Percentiles rank a stretch among this genome's conserved stretches.
Conservation (phyloP, 768 basidiomycete genomes). For the Xerocomellus amylosporus region DNA sequence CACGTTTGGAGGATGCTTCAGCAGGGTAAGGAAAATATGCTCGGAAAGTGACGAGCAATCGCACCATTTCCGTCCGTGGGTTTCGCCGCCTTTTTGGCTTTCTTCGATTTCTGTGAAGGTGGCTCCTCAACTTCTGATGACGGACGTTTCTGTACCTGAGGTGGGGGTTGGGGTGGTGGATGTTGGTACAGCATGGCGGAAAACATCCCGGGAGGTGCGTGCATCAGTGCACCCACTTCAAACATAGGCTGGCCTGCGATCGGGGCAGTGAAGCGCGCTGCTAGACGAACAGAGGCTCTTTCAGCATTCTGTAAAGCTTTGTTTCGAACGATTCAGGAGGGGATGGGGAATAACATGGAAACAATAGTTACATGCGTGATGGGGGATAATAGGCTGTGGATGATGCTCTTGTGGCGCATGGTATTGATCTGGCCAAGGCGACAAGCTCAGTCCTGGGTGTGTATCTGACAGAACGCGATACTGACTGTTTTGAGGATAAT, state of each 20-base stretch:
- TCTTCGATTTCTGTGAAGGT: slow-evolving; percentile 46
- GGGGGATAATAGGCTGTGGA: slow-evolving; percentile 27
- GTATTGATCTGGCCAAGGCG: slow-evolving; percentile 29
- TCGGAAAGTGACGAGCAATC: slow-evolving; percentile 8
- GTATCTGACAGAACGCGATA: slow-evolving; percentile 21
- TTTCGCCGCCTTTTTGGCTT: slow-evolving; percentile 41
- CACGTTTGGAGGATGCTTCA: slow-evolving; percentile 53
- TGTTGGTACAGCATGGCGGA: slow-evolving; percentile 30
- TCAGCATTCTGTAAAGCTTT: slow-evolving; percentile 53
- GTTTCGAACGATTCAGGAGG: slow-evolving; percentile 20
- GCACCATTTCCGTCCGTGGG: slow-evolving; percentile 34
- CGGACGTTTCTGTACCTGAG: slow-evolving; percentile 36
- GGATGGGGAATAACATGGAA: slow-evolving; percentile 17
- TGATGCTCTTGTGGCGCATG: slow-evolving; percentile 36
- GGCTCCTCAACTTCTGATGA: slow-evolving; percentile 40
- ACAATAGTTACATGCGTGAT: slow-evolving; percentile 34
- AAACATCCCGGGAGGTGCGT: slow-evolving; percentile 26
- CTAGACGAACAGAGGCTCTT: slow-evolving; percentile 57
- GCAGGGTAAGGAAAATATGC: slow-evolving; percentile 11
- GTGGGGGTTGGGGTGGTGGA: slow-evolving; percentile 28
- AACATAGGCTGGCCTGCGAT: slow-evolving; percentile 31
- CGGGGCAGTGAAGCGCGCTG: slow-evolving; percentile 45
- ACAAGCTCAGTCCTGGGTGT: slow-evolving; percentile 16
- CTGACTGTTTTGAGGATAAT: slow-evolving; percentile 43
- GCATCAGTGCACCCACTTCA: slow-evolving; percentile 35